Evolutionary conservation across 306 rosid species (phyloP).

Genomic region (Pyrus communis): DNA sequence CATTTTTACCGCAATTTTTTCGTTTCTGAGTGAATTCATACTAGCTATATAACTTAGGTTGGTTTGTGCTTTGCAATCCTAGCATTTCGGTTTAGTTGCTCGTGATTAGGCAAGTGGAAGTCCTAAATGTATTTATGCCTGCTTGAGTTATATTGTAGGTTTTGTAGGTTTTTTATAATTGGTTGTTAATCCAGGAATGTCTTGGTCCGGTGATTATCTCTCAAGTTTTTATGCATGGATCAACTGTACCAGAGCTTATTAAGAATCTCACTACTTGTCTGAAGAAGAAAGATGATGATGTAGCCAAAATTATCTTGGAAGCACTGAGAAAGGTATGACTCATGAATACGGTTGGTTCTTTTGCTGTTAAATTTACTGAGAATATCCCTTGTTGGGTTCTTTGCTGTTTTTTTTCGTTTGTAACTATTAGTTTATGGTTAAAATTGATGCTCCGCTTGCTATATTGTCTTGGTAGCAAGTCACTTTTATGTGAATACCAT

Average conservation of each 20-base stretch:
- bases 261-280: conserved; percentile 61
- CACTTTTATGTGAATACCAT: too few species aligned
- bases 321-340: conserved; percentile 71
- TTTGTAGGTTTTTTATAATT: too few species aligned
- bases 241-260: conserved; percentile 55
- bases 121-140: too few species aligned
- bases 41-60: background rate
- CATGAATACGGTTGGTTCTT: background rate
- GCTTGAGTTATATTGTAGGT: too few species aligned
- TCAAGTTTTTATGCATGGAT: conserved; percentile 71
- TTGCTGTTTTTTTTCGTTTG: too few species aligned
- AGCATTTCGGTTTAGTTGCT: too few species aligned
- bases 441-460: background rate
- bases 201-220: conserved; percentile 87
- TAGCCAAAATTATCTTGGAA: conserved; percentile 56
- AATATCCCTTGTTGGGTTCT: too few species aligned
- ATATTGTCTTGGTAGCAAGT: too few species aligned
- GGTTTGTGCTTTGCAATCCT: background rate
- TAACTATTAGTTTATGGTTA: background rate
- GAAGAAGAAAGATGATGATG: conserved; percentile 53
- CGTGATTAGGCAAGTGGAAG: too few species aligned
- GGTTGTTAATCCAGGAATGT: conserved; percentile 21
- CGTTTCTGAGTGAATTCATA: conserved; percentile 4
- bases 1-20: conserved; percentile 1
- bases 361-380: too few species aligned